phyloP scores from a whole-genome alignment of 1,139 yeast species.

The Meyerozyma athensensis region DNA sequence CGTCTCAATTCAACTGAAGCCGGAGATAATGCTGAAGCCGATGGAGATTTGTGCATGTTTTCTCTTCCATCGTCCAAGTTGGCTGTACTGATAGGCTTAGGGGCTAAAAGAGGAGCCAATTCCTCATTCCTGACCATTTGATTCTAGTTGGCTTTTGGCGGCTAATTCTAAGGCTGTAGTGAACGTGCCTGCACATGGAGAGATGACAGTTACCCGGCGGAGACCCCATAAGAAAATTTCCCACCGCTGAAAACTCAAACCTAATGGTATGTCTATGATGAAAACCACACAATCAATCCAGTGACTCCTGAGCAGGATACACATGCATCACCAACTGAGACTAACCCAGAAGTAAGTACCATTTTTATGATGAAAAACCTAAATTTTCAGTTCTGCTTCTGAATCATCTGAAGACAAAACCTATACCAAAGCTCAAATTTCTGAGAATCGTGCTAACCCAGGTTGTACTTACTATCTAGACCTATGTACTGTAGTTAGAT shows the following conservation, averaged over 20 bases:
- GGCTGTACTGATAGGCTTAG: slow-evolving; percentile 1
- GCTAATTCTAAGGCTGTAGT: too few species aligned
- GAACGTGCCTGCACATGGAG: not conserved
- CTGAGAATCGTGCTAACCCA: slow-evolving; percentile 3
- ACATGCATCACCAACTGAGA: slow-evolving; percentile 4
- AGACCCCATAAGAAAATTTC: not conserved
- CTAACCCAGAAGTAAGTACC: slow-evolving; percentile 3
- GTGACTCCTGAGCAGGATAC: slow-evolving; percentile 4
- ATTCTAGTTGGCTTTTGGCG: too few species aligned
- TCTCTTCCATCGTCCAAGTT: slow-evolving; percentile 1
- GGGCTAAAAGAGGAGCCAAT: slow-evolving; percentile 1
- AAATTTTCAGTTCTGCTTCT: slow-evolving; percentile 6
- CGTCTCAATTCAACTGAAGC: not conserved
- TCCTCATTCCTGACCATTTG: too few species aligned
- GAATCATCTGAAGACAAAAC: slow-evolving; percentile 6
- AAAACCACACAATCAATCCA: slow-evolving; percentile 1
- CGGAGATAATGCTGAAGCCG: not conserved
- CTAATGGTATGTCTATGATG: slow-evolving; percentile 1
- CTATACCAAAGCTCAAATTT: slow-evolving; percentile 3
- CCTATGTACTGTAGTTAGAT: slow-evolving; percentile 9
- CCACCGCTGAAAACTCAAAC: not conserved
- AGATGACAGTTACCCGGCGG: slow-evolving; percentile 1
- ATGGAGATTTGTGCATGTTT: not conserved
- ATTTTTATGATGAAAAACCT: slow-evolving; percentile 4
- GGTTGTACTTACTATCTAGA: not conserved